Evolutionary conservation across 2,329 filamentous ascomycete species (phyloP).

Genomic region (Aspergillus sp.): DNA sequence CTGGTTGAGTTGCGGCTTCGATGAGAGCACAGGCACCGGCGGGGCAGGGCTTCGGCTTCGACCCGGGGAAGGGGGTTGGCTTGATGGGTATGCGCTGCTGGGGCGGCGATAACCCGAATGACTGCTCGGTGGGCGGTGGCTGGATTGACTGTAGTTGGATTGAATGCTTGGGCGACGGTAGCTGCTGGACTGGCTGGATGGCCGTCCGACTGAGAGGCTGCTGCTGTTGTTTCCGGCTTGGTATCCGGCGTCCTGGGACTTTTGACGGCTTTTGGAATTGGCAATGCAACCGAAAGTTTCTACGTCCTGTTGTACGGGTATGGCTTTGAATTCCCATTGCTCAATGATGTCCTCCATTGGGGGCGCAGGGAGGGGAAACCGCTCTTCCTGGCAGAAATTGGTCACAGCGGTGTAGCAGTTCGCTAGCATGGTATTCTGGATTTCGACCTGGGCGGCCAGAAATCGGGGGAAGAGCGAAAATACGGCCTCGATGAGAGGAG

Average conservation of each 20-base stretch:
- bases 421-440: conserved; percentile 73
- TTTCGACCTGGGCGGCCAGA: conserved; percentile 64
- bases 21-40: too few species aligned
- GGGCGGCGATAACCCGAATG: too few species aligned
- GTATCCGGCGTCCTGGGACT: too few species aligned
- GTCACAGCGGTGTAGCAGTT: conserved; percentile 74
- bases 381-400: conserved; percentile 64
- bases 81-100: too few species aligned
- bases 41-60: too few species aligned
- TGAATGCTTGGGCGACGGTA: conserved; percentile 1
- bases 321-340: conserved; percentile 60
- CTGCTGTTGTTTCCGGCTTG: not conserved
- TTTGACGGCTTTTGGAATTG: conserved; percentile 55
- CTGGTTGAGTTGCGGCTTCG: too few species aligned
- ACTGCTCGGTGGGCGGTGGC: too few species aligned
- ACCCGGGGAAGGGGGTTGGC: too few species aligned
- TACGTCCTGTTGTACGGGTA: conserved; percentile 59
- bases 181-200: not conserved
- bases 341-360: conserved; percentile 67
- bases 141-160: too few species aligned
- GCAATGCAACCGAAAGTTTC: conserved; percentile 63
- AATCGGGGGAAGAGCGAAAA: conserved; percentile 72
- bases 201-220: conserved; percentile 4
- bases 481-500: conserved; percentile 64
- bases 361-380: conserved; percentile 67